Conservation (phyloP, 208 protist genomes). For the Leishmania martiniquensis region DNA sequence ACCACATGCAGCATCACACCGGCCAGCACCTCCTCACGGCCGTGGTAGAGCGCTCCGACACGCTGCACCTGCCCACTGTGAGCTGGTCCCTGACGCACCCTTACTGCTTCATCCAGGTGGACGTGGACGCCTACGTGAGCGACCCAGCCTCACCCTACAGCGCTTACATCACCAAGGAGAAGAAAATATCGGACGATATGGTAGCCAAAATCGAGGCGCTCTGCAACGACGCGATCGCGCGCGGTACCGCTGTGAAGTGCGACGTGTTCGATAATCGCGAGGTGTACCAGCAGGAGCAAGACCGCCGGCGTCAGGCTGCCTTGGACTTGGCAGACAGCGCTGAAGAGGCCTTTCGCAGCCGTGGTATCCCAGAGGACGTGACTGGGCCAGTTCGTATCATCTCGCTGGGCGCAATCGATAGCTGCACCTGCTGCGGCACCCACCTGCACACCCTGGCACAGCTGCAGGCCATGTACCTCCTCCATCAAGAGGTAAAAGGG, state of each 20-base stretch:
- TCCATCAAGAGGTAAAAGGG: constrained; percentile 85
- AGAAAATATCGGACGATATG: constrained; percentile 59
- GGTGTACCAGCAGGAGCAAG: constrained; percentile 43
- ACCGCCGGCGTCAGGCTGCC: constrained; percentile 11
- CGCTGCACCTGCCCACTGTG: constrained; percentile 67
- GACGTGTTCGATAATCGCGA: constrained; percentile 52
- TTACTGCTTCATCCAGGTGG: constrained; percentile 74
- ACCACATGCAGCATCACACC: constrained; percentile 95
- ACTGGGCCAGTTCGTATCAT: constrained; percentile 81
- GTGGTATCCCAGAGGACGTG: constrained; percentile 77
- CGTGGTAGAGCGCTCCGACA: constrained; percentile 53
- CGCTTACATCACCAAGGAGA: constrained; percentile 47
- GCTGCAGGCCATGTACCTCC: constrained; percentile 73
- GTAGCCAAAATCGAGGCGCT: constrained; percentile 49
- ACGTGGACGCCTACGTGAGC: constrained; percentile 37
- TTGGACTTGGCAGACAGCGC: constrained; percentile 7
- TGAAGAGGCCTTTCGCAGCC: constrained; percentile 42
- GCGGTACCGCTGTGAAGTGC: constrained; percentile 46
- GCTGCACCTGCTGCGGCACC: constrained; percentile 89
- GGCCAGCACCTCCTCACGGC: constrained; percentile 90
- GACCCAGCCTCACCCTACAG: constrained; percentile 25
- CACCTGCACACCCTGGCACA: constrained; percentile 71
- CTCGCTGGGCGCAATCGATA: constrained; percentile 68
- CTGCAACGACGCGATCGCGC: constrained; percentile 68
- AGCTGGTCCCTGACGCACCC: constrained; percentile 85